phyloP scores from a whole-genome alignment of 2,329 filamentous ascomycete species.

The Zymoseptoria brevis region DNA sequence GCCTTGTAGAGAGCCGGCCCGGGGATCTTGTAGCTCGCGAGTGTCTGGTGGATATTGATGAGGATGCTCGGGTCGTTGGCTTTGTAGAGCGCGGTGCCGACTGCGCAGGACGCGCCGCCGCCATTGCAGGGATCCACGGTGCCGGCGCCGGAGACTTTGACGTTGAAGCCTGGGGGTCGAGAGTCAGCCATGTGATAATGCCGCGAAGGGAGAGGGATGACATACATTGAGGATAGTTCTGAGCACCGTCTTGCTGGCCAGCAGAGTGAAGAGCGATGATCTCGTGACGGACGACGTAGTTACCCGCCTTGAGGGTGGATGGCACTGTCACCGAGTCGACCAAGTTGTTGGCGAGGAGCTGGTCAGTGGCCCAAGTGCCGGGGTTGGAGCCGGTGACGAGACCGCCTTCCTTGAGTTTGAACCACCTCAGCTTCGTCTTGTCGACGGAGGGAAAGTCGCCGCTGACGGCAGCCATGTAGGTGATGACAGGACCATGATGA shows the following conservation, averaged over 20 bases:
- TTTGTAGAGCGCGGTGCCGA: slow-evolving; percentile 50
- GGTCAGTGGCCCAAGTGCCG: slow-evolving; percentile 50
- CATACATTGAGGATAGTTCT: slow-evolving; percentile 34
- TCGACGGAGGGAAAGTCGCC: slow-evolving; percentile 50
- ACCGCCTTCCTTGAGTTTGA: slow-evolving; percentile 56
- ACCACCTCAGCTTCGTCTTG: slow-evolving; percentile 48
- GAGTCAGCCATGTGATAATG: not conserved
- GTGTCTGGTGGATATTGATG: slow-evolving; percentile 50
- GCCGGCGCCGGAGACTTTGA: slow-evolving; percentile 50
- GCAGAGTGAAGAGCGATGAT: slow-evolving; percentile 53
- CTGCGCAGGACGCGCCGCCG: slow-evolving; percentile 35
- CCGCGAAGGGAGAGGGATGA: not conserved
- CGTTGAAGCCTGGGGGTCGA: slow-evolving; percentile 44
- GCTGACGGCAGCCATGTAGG: slow-evolving; percentile 53
- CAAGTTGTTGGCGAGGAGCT: slow-evolving; percentile 42
- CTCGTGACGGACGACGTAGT: slow-evolving; percentile 54
- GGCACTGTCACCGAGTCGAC: slow-evolving; percentile 47
- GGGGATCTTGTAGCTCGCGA: slow-evolving; percentile 44
- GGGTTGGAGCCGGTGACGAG: slow-evolving; percentile 37
- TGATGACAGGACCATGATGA: slow-evolving; percentile 57
- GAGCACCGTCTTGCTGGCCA: slow-evolving; percentile 35
- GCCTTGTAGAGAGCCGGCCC: slow-evolving; percentile 34
- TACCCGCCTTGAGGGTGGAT: slow-evolving; percentile 44
- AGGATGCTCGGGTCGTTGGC: slow-evolving; percentile 50
- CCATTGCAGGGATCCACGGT: slow-evolving; percentile 29